Percentiles rank a stretch among this genome's conserved stretches.
Conservation (phyloP, 805 yeast genomes). For the Pichia eremophila region DNA sequence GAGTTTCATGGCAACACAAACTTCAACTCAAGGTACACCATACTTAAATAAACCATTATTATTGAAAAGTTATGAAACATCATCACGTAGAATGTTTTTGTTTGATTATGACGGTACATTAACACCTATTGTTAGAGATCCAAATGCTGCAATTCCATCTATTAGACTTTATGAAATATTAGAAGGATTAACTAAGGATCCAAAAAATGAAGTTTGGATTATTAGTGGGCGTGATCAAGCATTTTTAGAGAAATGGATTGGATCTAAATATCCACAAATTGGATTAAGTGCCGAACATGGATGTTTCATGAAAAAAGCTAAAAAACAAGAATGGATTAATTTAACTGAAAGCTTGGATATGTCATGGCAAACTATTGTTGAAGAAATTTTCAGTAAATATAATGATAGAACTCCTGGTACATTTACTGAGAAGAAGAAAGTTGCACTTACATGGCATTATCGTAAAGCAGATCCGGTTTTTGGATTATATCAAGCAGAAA, state of each 20-base stretch:
- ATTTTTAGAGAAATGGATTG: conserved; percentile 84
- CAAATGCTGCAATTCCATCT: conserved; percentile 96
- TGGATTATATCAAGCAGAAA: conserved; percentile 78
- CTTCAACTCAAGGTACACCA: conserved; percentile 58
- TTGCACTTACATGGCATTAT: conserved; percentile 97
- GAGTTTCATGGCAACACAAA: conserved; percentile 24
- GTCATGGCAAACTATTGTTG: conserved; percentile 89
- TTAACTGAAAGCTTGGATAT: conserved; percentile 75
- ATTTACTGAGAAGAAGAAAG: conserved; percentile 75
- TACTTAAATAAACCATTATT: conserved; percentile 67
- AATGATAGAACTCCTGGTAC: conserved; percentile 91
- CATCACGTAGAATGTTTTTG: conserved; percentile 66
- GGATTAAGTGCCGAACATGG: conserved; percentile 98
- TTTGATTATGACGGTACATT: conserved; percentile 97
- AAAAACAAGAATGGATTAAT: conserved; percentile 65
- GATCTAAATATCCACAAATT: conserved; percentile 46
- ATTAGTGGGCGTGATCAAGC: conserved; percentile 92
- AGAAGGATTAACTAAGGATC: conserved; percentile 56
- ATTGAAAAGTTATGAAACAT: conserved; percentile 45
- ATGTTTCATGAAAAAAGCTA: conserved; percentile 78
- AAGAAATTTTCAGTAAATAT: conserved; percentile 58
- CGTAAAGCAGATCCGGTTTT: conserved; percentile 89
- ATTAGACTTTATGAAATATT: conserved; percentile 55
- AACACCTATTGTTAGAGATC: conserved; percentile 93
- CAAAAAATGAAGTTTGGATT: conserved; percentile 83